phyloP scores from a whole-genome alignment of 2,329 filamentous ascomycete species.

The Furcasterigmium furcatum region DNA sequence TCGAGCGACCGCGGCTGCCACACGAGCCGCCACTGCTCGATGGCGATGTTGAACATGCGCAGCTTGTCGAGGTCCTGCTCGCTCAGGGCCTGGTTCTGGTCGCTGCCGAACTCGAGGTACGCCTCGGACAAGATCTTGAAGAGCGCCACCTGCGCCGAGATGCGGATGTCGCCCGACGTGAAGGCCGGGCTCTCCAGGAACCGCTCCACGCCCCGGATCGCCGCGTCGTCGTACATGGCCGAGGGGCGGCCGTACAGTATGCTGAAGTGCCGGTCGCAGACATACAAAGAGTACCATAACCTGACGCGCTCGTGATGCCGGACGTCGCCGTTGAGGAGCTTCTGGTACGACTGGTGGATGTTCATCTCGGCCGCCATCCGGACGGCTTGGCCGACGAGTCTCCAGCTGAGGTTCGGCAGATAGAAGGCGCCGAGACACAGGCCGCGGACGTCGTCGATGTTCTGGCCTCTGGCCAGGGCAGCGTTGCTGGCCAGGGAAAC shows the following conservation, averaged over 20 bases:
- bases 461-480: slow-evolving; percentile 56
- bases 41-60: slow-evolving; percentile 8
- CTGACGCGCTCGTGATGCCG: slow-evolving; percentile 51
- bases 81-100: slow-evolving; percentile 5
- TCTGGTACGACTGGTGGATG: slow-evolving; percentile 49
- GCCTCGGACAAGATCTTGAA: slow-evolving; percentile 9
- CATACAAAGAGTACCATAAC: slow-evolving; percentile 49
- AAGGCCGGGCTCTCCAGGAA: slow-evolving; percentile 19
- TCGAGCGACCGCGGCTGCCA: slow-evolving; percentile 9
- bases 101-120: slow-evolving; percentile 7
- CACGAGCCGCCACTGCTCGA: slow-evolving; percentile 5
- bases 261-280: slow-evolving; percentile 27
- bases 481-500: slow-evolving; percentile 51
- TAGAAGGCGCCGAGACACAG: slow-evolving; percentile 62
- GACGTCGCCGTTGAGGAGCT: slow-evolving; percentile 39
- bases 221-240: slow-evolving; percentile 18
- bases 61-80: slow-evolving; percentile 9
- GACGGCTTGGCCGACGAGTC: slow-evolving; percentile 54
- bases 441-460: slow-evolving; percentile 54
- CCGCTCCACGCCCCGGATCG: slow-evolving; percentile 17
- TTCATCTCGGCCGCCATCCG: slow-evolving; percentile 54
- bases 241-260: slow-evolving; percentile 25
- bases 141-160: slow-evolving; percentile 15
- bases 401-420: slow-evolving; percentile 61
- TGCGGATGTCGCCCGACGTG: slow-evolving; percentile 13